Evolutionary conservation across 2,329 filamentous ascomycete species (phyloP), one percentile per base, ranked within the genome.

Genomic region (Xylariaceae sp.): DNA sequence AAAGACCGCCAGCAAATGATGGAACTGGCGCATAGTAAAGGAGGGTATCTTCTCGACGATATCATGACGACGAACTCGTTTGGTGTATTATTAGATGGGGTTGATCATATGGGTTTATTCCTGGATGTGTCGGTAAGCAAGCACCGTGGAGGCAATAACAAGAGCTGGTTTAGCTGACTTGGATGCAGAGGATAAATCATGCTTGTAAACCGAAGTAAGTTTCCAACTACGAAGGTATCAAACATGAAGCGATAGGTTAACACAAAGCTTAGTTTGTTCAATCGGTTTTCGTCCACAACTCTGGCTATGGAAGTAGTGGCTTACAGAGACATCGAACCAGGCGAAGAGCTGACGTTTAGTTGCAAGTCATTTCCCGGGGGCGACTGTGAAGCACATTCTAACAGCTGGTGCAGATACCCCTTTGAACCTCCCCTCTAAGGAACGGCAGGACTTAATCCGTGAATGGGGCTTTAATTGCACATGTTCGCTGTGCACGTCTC

Each of bases 331-430:
- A 73, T 74, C 7, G 44, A 67, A 41, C 64, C 70, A 0, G 70
- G 68, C 7, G 72, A 75, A 40, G 73, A 75, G 48, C 65, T 75
- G 18, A 73, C 66, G 21, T 71, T 74, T 48, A 74, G 71, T 63
- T 75, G 73, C 71, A 57, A 50, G 67, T 52, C n/a, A n/a, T 9
- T 40, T 19, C 9, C 10, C 18, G 19, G 3, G 12, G 7, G 1
- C 4, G 41, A n/a, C 20, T 3, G 10, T 3, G n/a, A 26, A 26
- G n/a, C 20, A 49, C n/a, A 21, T 56, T 45, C 60, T 56, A 46
- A 56, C 21, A 5, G 2, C 2, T 21, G 18, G 12, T 12, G 19
- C n/a, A 69, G 67, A 70, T 45, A 52, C 62, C 2, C 67, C 66
- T 3, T 48, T 70, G 10, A 67, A 69, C 40, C 64, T 70, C 52